Percentiles rank a stretch among this genome's conserved stretches.
Conservation (phyloP, 2,329 filamentous ascomycete species). For the Colletotrichum truncatum region DNA sequence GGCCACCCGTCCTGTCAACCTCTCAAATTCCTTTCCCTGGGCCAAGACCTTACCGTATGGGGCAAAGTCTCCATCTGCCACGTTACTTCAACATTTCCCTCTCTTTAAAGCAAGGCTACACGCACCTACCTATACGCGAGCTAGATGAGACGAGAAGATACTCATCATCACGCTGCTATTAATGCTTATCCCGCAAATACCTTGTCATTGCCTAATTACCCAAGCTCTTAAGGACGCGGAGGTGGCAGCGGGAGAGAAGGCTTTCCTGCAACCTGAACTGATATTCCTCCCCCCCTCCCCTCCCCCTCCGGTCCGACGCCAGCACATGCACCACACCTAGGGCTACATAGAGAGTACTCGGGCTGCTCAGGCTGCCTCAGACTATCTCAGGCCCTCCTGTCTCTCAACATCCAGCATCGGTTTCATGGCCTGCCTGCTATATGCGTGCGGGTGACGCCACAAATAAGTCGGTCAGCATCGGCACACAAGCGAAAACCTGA, state of each 20-base stretch:
- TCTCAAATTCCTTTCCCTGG: slow-evolving; percentile 16
- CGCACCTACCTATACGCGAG: slow-evolving; percentile 9
- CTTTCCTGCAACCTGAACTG: not conserved
- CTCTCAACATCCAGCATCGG: not conserved
- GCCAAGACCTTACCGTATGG: slow-evolving; percentile 16
- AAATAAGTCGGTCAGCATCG: slow-evolving; percentile 25
- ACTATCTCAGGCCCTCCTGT: not conserved
- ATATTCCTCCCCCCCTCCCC: too few species aligned
- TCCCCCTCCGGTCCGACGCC: too few species aligned
- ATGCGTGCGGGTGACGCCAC: slow-evolving; percentile 25
- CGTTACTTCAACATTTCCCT: slow-evolving; percentile 28
- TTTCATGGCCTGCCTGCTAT: slow-evolving; percentile 11
- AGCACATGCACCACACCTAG: too few species aligned
- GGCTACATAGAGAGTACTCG: too few species aligned
- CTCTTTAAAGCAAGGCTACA: slow-evolving; percentile 27
- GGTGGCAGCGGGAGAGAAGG: not conserved
- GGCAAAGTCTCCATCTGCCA: slow-evolving; percentile 30
- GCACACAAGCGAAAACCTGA: slow-evolving; percentile 26
- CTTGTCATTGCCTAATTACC: not conserved
- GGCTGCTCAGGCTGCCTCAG: slow-evolving; percentile 2
- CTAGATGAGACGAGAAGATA: slow-evolving; percentile 27
- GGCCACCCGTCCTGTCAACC: slow-evolving; percentile 17
- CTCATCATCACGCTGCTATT: slow-evolving; percentile 17
- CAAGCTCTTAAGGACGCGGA: not conserved
- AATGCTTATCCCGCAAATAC: slow-evolving; percentile 17